Percentiles rank a stretch among this genome's conserved stretches.
phyloP scores from a whole-genome alignment of 2,329 filamentous ascomycete species.

The Penicillium sp. region DNA sequence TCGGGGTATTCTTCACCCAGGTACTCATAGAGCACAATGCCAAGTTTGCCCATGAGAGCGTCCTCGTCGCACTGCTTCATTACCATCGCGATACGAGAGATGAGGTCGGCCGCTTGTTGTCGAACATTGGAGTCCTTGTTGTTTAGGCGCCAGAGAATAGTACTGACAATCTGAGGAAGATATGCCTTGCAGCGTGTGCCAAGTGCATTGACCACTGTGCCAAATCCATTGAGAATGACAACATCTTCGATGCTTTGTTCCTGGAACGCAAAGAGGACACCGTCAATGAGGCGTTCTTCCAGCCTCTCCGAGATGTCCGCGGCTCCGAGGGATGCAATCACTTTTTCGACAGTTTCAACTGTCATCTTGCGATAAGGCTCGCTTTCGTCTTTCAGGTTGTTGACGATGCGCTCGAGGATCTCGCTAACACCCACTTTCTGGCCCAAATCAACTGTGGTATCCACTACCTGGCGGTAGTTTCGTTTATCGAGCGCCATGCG shows the following conservation, averaged over 20 bases:
- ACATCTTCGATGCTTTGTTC: constrained; percentile 97
- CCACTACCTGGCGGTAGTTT: constrained; percentile 96
- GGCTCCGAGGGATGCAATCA: constrained; percentile 87
- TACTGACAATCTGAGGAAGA: constrained; percentile 92
- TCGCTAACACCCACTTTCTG: constrained; percentile 98
- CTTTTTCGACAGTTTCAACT: constrained; percentile 94
- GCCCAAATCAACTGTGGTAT: constrained; percentile 94
- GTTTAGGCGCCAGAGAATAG: constrained; percentile 93
- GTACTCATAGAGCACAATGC: constrained; percentile 94
- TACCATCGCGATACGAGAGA: constrained; percentile 95
- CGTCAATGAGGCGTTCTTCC: constrained; percentile 91
- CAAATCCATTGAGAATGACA: constrained; percentile 95
- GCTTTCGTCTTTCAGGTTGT: constrained; percentile 96
- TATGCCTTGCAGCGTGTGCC: constrained; percentile 94
- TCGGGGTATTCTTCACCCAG: constrained; percentile 98
- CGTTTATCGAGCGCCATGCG: constrained; percentile 96
- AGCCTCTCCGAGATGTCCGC: constrained; percentile 90
- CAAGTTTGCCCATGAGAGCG: constrained; percentile 90
- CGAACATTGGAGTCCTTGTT: constrained; percentile 97
- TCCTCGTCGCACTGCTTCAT: constrained; percentile 99
- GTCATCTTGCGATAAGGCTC: constrained; percentile 99
- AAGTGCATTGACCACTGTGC: constrained; percentile 93
- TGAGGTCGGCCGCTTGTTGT: constrained; percentile 93
- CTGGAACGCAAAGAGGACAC: constrained; percentile 93
- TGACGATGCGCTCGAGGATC: constrained; percentile 89